A percentile compares a stretch with the other conserved stretches of the same genome.
These are phyloP conservation scores for Aspergillus ruber DNA, from an alignment of 2,329 filamentous ascomycete species.

Conservation along the genomic window DNA sequence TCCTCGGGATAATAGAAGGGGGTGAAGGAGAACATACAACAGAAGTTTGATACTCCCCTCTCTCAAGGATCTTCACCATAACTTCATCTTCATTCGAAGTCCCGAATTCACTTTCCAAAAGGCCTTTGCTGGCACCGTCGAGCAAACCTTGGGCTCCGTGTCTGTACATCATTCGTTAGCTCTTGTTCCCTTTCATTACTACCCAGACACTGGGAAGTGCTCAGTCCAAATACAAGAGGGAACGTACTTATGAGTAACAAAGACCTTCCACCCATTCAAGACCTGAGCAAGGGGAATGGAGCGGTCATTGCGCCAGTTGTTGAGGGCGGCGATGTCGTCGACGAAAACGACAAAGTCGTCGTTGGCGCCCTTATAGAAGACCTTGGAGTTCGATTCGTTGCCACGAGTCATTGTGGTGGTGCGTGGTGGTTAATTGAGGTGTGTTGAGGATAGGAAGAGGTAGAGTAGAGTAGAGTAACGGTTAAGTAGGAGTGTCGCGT, in stretches of 20 bases:
- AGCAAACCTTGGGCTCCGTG: slow-evolving; percentile 78
- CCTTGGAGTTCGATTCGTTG: slow-evolving; percentile 64
- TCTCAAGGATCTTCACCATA: slow-evolving; percentile 73
- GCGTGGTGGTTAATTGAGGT: slow-evolving; percentile 2
- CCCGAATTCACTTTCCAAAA: slow-evolving; percentile 81
- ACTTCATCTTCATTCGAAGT: slow-evolving; percentile 72
- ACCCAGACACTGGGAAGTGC: too few species aligned
- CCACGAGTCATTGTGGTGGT: slow-evolving; percentile 58
- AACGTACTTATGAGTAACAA: slow-evolving; percentile 79
- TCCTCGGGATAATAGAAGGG: not conserved
- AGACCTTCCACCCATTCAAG: slow-evolving; percentile 81
- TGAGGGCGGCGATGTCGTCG: slow-evolving; percentile 49
- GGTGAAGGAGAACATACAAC: slow-evolving; percentile 41
- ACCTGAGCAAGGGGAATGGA: slow-evolving; percentile 76
- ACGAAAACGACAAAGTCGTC: slow-evolving; percentile 62
- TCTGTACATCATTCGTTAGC: slow-evolving; percentile 41
- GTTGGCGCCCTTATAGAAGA: slow-evolving; percentile 73
- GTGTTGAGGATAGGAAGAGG: not conserved
- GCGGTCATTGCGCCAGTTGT: slow-evolving; percentile 78
- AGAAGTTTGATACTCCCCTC: slow-evolving; percentile 61
- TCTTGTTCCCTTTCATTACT: too few species aligned
- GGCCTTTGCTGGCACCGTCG: slow-evolving; percentile 67
- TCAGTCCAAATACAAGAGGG: not conserved
- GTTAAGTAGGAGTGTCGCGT: not conserved
- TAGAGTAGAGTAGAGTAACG: not conserved